Evolutionary conservation across 371 early-diverging fungal species (phyloP), one percentile per base, ranked within the genome.

Genomic region (Mucor saturninus): DNA sequence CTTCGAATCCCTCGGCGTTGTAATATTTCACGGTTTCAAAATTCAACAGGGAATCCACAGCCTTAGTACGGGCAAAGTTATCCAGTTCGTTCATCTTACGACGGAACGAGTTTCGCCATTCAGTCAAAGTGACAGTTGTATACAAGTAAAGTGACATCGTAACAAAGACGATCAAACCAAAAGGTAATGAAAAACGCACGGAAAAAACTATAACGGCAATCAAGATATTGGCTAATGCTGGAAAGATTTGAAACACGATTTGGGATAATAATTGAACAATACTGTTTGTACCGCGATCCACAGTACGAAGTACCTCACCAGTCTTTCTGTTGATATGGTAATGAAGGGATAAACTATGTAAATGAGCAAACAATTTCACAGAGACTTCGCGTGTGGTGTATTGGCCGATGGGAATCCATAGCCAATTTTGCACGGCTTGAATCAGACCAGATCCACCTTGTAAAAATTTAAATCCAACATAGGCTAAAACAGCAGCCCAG

Each of bases 11-110:
- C 71, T 93, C 90, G 5, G 88, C 88, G 45, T 86, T 88, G 79
- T 91, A 93, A 62, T 90, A 90, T 74, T 98, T 96, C 61, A 97
- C 97, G 1, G 98, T 96, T 68, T 97, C 98, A 76, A 95, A 95
- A 76, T 97, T 98, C 30, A 97, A 78, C 38, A 98, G 75, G 6
- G 96, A 95, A 71, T 98, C 98, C 3, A 97, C 97, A 5, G 89
- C 90, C 32, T 86, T 89, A 6, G 89, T 83, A 61, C 88, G 85
- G 54, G 89, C 85, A 59, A 80, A 85, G 64, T 92, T 91, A 69
- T 92, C 94, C 58, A 90, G 64, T 37, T 89, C 88, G 60, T 89
- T 93, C 69, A 86, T 87, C 40, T 77, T 79, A 7, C 95, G 82
- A 49, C 97, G 83, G 69, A 91, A 95, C 39, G 88, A 84, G 5